Evolutionary conservation across 768 basidiomycete genomes (phyloP).

Genomic region (Amanita jacksonii): DNA sequence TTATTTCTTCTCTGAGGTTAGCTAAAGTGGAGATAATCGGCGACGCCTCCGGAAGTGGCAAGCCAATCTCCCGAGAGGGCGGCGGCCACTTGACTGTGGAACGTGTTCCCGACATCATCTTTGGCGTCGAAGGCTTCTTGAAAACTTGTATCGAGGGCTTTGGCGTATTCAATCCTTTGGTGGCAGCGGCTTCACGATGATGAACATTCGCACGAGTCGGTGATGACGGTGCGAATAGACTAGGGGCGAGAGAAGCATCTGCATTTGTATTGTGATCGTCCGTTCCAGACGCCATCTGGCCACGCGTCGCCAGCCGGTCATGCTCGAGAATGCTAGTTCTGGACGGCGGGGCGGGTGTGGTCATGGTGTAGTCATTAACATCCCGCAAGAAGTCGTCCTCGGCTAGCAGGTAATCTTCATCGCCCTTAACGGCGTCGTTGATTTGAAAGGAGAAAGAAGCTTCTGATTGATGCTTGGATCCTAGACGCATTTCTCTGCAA

Average conservation of each 20-base stretch:
- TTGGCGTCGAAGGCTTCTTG: slow-evolving; percentile 7
- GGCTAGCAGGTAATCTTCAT: slow-evolving; percentile 38
- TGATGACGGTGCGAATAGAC: slow-evolving; percentile 9
- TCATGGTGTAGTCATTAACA: slow-evolving; percentile 27
- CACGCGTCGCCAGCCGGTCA: slow-evolving; percentile 27
- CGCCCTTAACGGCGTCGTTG: slow-evolving; percentile 32
- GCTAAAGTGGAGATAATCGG: slow-evolving; percentile 15
- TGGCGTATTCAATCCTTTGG: slow-evolving; percentile 8
- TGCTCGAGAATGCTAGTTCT: slow-evolving; percentile 10
- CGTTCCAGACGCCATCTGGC: slow-evolving; percentile 32
- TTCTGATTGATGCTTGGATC: slow-evolving; percentile 24
- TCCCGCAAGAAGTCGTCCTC: slow-evolving; percentile 40
- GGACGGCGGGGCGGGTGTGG: slow-evolving; percentile 22
- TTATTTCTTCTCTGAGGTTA: slow-evolving; percentile 19
- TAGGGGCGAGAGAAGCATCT: slow-evolving; percentile 5
- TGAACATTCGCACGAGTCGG: slow-evolving; percentile 2
- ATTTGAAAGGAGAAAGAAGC: slow-evolving; percentile 49
- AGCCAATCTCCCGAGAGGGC: slow-evolving; percentile 2
- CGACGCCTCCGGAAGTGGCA: slow-evolving; percentile 15
- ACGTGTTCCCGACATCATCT: slow-evolving; percentile 1
- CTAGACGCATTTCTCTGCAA: slow-evolving; percentile 5
- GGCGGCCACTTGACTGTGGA: slow-evolving; percentile 4
- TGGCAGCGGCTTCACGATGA: slow-evolving; percentile 5
- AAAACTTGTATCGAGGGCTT: slow-evolving; percentile 3
- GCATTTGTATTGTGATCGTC: neutral